Conservation (phyloP, 2,329 filamentous ascomycete species). For the Alternaria arborescens region DNA sequence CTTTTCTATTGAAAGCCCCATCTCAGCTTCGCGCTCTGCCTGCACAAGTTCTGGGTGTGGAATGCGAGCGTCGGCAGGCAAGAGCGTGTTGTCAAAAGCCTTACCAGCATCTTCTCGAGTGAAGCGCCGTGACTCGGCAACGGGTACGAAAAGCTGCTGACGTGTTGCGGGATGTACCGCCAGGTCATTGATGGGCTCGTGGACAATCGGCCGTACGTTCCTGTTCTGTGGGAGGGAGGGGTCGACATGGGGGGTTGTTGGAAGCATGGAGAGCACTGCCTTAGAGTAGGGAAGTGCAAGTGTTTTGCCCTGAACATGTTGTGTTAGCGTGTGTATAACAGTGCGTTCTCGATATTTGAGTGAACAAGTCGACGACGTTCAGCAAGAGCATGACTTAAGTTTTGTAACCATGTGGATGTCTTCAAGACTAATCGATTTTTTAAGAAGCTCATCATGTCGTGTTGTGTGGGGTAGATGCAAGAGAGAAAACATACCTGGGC, state of each 20-base stretch:
- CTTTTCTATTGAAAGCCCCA: slow-evolving; percentile 46
- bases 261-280: slow-evolving; percentile 82
- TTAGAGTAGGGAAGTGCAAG: slow-evolving; percentile 79
- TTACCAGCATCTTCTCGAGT: slow-evolving; percentile 71
- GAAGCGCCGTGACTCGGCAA: slow-evolving; percentile 70
- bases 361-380: slow-evolving; percentile 52
- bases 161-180: slow-evolving; percentile 64
- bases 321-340: slow-evolving; percentile 25
- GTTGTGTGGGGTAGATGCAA: background rate
- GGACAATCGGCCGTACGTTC: slow-evolving; percentile 52
- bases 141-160: slow-evolving; percentile 68
- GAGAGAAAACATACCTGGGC: slow-evolving; percentile 69
- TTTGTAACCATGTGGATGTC: slow-evolving; percentile 92
- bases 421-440: slow-evolving; percentile 99
- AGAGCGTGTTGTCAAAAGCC: slow-evolving; percentile 66
- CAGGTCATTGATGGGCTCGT: slow-evolving; percentile 72
- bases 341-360: background rate
- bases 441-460: slow-evolving; percentile 72
- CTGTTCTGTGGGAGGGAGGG: slow-evolving; percentile 36
- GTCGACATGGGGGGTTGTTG: slow-evolving; percentile 62
- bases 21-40: slow-evolving; percentile 50
- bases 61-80: slow-evolving; percentile 70
- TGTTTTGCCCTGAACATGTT: slow-evolving; percentile 70
- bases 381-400: slow-evolving; percentile 76
- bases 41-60: slow-evolving; percentile 68